These are phyloP conservation scores for Colletotrichum sp. DNA, from an alignment of 2,329 filamentous ascomycete genomes.

Conservation along the genomic window DNA sequence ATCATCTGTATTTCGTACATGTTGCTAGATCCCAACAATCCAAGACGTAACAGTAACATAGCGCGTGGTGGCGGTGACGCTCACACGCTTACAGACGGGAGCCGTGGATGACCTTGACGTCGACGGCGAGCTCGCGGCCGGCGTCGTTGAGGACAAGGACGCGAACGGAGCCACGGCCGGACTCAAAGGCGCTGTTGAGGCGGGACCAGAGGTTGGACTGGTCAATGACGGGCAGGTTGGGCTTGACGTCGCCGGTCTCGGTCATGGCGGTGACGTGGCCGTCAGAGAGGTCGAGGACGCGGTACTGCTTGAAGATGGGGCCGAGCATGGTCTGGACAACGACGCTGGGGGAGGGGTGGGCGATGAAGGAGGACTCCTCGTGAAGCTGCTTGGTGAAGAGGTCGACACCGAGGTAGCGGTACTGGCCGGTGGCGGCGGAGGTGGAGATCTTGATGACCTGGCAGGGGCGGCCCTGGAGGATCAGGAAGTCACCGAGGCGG, in stretches of 20 bases:
- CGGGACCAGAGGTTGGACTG: slow-evolving; percentile 89
- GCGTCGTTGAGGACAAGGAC: slow-evolving; percentile 95
- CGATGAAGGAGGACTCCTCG: slow-evolving; percentile 97
- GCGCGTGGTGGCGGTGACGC: not conserved
- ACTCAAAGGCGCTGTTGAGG: slow-evolving; percentile 83
- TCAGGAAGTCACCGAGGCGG: slow-evolving; percentile 97
- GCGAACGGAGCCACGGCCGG: slow-evolving; percentile 91
- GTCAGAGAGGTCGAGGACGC: slow-evolving; percentile 95
- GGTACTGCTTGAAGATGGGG: slow-evolving; percentile 99
- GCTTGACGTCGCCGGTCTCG: slow-evolving; percentile 98
- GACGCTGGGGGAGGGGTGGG: slow-evolving; percentile 94
- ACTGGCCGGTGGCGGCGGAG: slow-evolving; percentile 96
- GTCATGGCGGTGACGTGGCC: slow-evolving; percentile 94
- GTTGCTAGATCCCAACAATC: slow-evolving; percentile 29
- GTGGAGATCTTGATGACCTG: slow-evolving; percentile 99
- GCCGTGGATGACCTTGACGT: slow-evolving; percentile 98
- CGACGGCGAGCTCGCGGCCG: slow-evolving; percentile 92
- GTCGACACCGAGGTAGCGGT: slow-evolving; percentile 99
- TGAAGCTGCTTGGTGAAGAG: slow-evolving; percentile 99
- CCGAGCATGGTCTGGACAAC: slow-evolving; percentile 99
- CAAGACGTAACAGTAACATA: slow-evolving; percentile 16
- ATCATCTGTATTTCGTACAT: slow-evolving; percentile 22
- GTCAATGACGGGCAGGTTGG: slow-evolving; percentile 89
- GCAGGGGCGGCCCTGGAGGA: slow-evolving; percentile 98
- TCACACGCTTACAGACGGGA: slow-evolving; percentile 62